Evolutionary conservation across 2,329 filamentous ascomycete genomes (phyloP), one percentile per base, ranked within the genome.

Genomic region (Scleromitrula shiraiana): DNA sequence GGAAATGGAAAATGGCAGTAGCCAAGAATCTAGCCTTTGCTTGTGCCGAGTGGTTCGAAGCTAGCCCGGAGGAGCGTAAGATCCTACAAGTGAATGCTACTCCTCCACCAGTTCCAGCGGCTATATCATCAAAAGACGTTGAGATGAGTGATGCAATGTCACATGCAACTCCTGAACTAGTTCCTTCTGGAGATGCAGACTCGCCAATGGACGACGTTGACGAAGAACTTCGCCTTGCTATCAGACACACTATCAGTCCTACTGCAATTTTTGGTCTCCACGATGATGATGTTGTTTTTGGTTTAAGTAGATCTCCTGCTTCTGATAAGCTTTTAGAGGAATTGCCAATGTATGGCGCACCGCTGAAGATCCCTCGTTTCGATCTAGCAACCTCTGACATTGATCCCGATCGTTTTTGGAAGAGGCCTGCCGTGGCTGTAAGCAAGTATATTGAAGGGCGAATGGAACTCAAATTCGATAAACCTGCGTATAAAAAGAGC

Each of bases 1-100:
- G 88, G 33, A 95, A 95, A 64, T 95, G 90, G 89, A 97, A 96
- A 68, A 82, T 80, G 62, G 78, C 85, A 2, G 77, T 84, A 29
- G 90, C 90, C 5, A 83, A 83, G 50, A 88, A 83, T 49, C 73
- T 95, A 51, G 93, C 89, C 1, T 73, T 82, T 59, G 86, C 84
- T 59, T 97, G 91, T 65, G 87, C 84, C 0, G 83, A 91, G 57
- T 98, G 88, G 78, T 76, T 88, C 30, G 74, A 76, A 19, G 77
- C 83, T 30, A 74, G 72, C 29, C 67, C 73, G 4, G 80, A 85
- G 54, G 78, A 84, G 50, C 78, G 82, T 40, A 75, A 74, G 50
- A 63, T 72, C 2, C 71, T 96, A 50, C 88, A 91, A 59, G 77
- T 95, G 20, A 75, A 76, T 32, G 73, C 75, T 41, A 74, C 75